phyloP scores from a whole-genome alignment of 164 flowering plant genomes.

The Kalanchoe fedtschenkoi region DNA sequence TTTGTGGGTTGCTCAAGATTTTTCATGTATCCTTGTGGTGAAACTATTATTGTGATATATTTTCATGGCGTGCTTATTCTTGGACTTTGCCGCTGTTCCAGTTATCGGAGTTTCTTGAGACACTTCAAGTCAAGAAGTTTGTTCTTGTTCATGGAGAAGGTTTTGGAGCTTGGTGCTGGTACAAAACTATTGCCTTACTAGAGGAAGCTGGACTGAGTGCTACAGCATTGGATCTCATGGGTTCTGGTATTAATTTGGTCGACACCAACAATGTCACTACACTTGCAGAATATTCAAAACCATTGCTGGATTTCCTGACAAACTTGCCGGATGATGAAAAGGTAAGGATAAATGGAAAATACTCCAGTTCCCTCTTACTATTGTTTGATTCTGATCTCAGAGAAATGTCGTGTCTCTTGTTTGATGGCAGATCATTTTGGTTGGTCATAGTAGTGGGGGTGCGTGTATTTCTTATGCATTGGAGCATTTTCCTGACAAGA shows the following conservation, averaged over 20 bases:
- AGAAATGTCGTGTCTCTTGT: constrained; percentile 6
- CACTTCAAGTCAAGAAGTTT: constrained; percentile 50
- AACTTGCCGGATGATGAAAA: constrained; percentile 72
- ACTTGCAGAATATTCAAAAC: constrained; percentile 71
- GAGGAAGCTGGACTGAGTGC: constrained; percentile 78
- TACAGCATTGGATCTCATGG: constrained; percentile 68
- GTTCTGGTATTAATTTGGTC: constrained; percentile 69
- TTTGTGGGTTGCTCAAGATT: background rate
- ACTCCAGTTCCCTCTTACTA: background rate
- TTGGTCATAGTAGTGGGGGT: constrained; percentile 94
- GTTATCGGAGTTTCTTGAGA: constrained; percentile 54
- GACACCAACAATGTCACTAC: constrained; percentile 50
- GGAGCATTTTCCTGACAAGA: constrained; percentile 60
- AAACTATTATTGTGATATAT: background rate
- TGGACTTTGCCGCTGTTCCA: constrained; percentile 14
- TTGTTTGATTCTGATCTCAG: background rate
- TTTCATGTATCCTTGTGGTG: background rate
- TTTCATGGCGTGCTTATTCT: background rate
- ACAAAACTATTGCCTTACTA: constrained; percentile 77
- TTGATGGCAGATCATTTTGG: constrained; percentile 68
- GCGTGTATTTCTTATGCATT: constrained; percentile 88
- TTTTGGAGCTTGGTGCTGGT: constrained; percentile 99
- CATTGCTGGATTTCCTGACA: constrained; percentile 55
- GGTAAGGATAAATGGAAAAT: constrained; percentile 24
- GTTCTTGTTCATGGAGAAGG: constrained; percentile 94